Percentiles rank a stretch among this genome's conserved stretches.
Evolutionary conservation across 345 rosid species (phyloP).

Genomic region (Aquilaria malaccensis): DNA sequence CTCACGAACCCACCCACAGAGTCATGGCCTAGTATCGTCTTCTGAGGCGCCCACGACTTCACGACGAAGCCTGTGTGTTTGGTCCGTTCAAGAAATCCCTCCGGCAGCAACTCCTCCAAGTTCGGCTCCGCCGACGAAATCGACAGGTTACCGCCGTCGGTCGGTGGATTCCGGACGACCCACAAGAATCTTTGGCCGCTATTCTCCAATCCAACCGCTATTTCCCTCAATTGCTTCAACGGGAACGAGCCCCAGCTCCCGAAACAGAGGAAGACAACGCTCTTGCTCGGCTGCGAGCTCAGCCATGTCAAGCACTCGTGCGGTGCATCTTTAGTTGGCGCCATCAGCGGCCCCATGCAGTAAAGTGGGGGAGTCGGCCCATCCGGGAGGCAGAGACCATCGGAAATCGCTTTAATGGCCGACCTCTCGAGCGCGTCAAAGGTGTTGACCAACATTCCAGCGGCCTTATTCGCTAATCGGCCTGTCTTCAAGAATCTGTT

Average conservation of each 20-base stretch:
- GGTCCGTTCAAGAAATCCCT: constrained; percentile 31
- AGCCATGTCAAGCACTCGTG: constrained; percentile 38
- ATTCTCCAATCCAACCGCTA: constrained; percentile 33
- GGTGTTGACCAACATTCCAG: constrained; percentile 28
- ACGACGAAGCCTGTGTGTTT: constrained; percentile 17
- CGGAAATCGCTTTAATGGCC: constrained; percentile 15
- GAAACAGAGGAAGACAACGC: constrained; percentile 50
- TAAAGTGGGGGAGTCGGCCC: constrained; percentile 22
- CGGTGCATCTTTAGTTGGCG: not conserved
- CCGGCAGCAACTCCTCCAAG: constrained; percentile 23
- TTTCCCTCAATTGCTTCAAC: constrained; percentile 26
- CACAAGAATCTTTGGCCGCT: constrained; percentile 34
- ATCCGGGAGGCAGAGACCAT: constrained; percentile 22
- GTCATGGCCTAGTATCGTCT: constrained; percentile 16
- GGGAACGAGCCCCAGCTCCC: constrained; percentile 58
- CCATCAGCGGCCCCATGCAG: constrained; percentile 29
- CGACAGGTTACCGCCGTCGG: not conserved
- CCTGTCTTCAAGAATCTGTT: constrained; percentile 14
- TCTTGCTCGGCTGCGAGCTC: constrained; percentile 33
- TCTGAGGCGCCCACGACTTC: constrained; percentile 31
- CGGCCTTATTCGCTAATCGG: constrained; percentile 11
- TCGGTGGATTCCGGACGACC: constrained; percentile 33
- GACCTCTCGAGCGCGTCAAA: constrained; percentile 25
- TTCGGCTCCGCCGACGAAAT: not conserved
- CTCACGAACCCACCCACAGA: constrained; percentile 31